phyloP scores from a whole-genome alignment of 1,284 basidiomycete species.

The Ganoderma meredithae region DNA sequence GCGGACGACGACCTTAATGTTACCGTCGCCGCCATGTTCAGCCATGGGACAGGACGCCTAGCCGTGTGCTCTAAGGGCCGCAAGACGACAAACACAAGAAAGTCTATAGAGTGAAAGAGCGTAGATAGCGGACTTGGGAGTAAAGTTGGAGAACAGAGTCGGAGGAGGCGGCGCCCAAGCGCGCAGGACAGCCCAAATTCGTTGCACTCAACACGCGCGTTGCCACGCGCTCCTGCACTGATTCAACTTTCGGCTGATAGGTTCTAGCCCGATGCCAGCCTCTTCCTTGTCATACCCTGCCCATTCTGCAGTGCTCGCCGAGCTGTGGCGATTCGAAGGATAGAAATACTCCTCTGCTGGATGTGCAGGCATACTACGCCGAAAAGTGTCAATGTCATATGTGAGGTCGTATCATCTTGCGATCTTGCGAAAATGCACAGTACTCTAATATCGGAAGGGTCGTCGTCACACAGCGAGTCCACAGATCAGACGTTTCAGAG shows the following conservation, averaged over 20 bases:
- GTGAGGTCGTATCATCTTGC: too few relatives aligned
- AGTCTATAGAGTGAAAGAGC: conserved; percentile 29
- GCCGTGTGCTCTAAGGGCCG: conserved; percentile 2
- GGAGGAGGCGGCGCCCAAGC: conserved; percentile 11
- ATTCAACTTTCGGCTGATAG: too few relatives aligned
- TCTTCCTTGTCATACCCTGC: neutral
- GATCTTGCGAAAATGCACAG: too few relatives aligned
- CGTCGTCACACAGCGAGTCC: too few relatives aligned
- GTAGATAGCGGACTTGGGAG: conserved; percentile 12
- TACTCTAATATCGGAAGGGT: too few relatives aligned
- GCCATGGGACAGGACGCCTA: conserved; percentile 51
- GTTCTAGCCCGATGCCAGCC: neutral
- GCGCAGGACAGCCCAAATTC: conserved; percentile 20
- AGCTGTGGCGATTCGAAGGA: too few relatives aligned
- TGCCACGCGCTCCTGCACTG: conserved; percentile 10
- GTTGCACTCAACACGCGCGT: conserved; percentile 10
- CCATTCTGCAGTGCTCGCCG: too few relatives aligned
- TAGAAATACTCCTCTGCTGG: too few relatives aligned
- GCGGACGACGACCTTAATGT: conserved; percentile 97
- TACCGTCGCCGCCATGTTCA: conserved; percentile 73
- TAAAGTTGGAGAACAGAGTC: conserved; percentile 16
- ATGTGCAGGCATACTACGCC: too few relatives aligned
- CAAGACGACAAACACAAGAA: conserved; percentile 15
- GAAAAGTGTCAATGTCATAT: too few relatives aligned
- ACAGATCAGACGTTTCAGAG: too few relatives aligned